phyloP scores from a whole-genome alignment of 2,329 filamentous ascomycete genomes.

The Cladobotryum protrusum region DNA sequence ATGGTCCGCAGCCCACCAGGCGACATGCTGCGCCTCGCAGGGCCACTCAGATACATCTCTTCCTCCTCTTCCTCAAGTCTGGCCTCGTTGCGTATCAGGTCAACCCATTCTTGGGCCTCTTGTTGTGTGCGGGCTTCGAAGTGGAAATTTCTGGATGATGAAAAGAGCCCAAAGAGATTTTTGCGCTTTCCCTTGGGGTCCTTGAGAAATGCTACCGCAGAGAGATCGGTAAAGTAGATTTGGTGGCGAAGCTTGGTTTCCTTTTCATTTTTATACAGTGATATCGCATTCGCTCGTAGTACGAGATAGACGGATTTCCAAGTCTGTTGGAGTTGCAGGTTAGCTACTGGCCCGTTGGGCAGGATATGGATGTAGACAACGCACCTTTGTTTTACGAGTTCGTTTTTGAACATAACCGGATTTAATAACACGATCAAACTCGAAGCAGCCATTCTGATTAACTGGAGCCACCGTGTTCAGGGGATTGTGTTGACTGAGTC shows the following conservation, averaged over 20 bases:
- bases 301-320: slow-evolving; percentile 92
- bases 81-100: slow-evolving; percentile 70
- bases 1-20: slow-evolving; percentile 15
- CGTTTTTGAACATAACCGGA: slow-evolving; percentile 80
- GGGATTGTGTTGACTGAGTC: slow-evolving; percentile 8
- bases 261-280: slow-evolving; percentile 86
- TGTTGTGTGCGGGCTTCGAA: slow-evolving; percentile 68
- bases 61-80: slow-evolving; percentile 85
- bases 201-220: slow-evolving; percentile 80
- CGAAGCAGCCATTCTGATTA: slow-evolving; percentile 91
- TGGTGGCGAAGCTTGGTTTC: slow-evolving; percentile 87
- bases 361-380: slow-evolving; percentile 10
- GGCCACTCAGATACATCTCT: slow-evolving; percentile 69
- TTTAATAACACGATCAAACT: slow-evolving; percentile 91
- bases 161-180: slow-evolving; percentile 89
- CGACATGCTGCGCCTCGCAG: slow-evolving; percentile 46
- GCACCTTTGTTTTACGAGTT: slow-evolving; percentile 87
- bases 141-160: slow-evolving; percentile 84
- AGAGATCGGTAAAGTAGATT: slow-evolving; percentile 81
- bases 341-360: neutral
- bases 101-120: slow-evolving; percentile 83
- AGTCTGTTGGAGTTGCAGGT: slow-evolving; percentile 43
- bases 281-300: slow-evolving; percentile 81
- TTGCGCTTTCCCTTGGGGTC: slow-evolving; percentile 82
- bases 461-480: slow-evolving; percentile 38